Evolutionary conservation across 2,329 filamentous ascomycete species (phyloP), one percentile per base, ranked within the genome.

Genomic region (Colletotrichum tropicicola): DNA sequence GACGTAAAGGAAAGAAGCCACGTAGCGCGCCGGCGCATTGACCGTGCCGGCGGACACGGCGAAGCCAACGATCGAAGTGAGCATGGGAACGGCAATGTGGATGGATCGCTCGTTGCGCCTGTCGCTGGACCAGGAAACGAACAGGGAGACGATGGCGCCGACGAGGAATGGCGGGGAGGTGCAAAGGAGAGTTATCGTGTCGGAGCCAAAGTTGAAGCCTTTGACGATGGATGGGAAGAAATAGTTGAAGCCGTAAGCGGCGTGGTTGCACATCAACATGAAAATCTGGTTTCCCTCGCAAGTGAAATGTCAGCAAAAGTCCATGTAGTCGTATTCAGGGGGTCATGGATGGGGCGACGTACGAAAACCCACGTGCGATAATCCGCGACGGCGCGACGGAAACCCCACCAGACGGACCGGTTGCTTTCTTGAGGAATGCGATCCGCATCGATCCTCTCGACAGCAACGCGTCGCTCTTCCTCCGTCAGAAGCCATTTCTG

Each of bases 81-180:
- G 83, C 9, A 89, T 78, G 0, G 88, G 87, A 0, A 85, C 68
- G 0, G 81, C 79, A 54, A 90, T 83, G 70, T 90, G 88, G 66
- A 83, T 82, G 71, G 86, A 89, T 8, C 88, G 82, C 68, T 91
- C 87, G n/a, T 85, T 84, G 0, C 83, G 87, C 5, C 81, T 82
- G 68, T 90, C 88, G 4, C 87, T 85, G 68, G 88, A 85, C 81
- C 85, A 87, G 15, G 87, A 83, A 32, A 89, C 89, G 6, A 80
- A 62, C 66, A 87, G 86, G 0, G 87, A 83, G 2, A 82, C 85
- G 13, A 89, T 78, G 2, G 84, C 80, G n/a, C 80, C 82, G 5
- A 86, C 75, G 5, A 86, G 80, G 70, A 87, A 89, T 1, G 86
- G 86, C 1, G 87, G 87, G 0, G 83, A 85, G 0, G 85, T 87